Percentiles rank a stretch among this genome's conserved stretches.
Evolutionary conservation across 352 stramenopile genomes (phyloP).

Genomic region (Globisporangium cylindrosporum): DNA sequence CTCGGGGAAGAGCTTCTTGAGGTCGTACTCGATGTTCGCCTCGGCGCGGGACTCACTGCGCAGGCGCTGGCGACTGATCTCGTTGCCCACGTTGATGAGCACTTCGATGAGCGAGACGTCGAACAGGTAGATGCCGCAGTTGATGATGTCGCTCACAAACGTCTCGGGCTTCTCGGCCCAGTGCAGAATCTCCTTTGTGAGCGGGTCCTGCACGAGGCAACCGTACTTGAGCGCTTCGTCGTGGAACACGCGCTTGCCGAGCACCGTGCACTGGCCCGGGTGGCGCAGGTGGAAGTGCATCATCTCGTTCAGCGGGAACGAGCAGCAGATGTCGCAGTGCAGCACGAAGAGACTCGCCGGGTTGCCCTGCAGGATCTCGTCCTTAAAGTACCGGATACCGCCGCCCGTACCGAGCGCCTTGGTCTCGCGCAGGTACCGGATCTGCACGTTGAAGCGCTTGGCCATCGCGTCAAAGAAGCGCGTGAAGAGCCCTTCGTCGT

Average conservation of each 20-base stretch:
- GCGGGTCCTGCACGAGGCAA: conserved; percentile 74
- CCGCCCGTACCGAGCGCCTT: conserved; percentile 82
- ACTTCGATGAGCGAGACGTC: conserved; percentile 77
- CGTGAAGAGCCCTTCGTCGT: conserved; percentile 87
- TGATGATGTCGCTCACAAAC: conserved; percentile 90
- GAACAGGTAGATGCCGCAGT: conserved; percentile 88
- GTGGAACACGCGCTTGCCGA: conserved; percentile 87
- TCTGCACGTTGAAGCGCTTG: conserved; percentile 82
- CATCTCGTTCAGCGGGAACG: conserved; percentile 87
- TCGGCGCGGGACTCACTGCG: conserved; percentile 71
- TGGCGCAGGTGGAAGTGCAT: conserved; percentile 86
- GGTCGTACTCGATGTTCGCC: conserved; percentile 68
- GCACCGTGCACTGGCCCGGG: conserved; percentile 63
- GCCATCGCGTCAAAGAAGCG: conserved; percentile 85
- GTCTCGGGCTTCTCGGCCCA: conserved; percentile 89
- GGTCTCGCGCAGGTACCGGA: conserved; percentile 78
- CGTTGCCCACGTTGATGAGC: conserved; percentile 76
- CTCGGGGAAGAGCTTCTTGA: conserved; percentile 86
- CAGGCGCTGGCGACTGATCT: conserved; percentile 75
- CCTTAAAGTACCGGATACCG: conserved; percentile 79
- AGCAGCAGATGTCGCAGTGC: conserved; percentile 88
- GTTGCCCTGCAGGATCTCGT: conserved; percentile 79
- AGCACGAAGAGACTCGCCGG: conserved; percentile 77
- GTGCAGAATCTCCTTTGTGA: conserved; percentile 82
- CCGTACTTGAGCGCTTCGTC: conserved; percentile 89